phyloP scores from a whole-genome alignment of 1,284 basidiomycete species.

The Irpex lacteus region DNA sequence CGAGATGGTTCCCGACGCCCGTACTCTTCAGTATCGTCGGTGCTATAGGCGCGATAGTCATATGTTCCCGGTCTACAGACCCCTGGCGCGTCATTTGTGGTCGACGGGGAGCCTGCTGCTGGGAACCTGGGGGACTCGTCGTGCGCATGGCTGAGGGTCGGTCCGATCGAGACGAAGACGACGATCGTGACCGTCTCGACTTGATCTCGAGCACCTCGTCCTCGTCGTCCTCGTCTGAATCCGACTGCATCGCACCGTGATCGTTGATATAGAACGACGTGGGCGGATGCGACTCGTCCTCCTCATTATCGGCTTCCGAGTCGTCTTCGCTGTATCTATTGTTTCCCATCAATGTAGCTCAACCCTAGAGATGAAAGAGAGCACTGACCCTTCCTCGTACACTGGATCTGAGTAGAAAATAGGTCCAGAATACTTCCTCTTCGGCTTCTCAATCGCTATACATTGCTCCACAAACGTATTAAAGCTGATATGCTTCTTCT shows the following conservation, averaged over 20 bases:
- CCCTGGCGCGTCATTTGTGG: slow-evolving; percentile 33
- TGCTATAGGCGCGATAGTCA: slow-evolving; percentile 93
- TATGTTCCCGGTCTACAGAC: slow-evolving; percentile 52
- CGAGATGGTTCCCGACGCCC: slow-evolving; percentile 43
- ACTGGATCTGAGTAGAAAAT: slow-evolving; percentile 31
- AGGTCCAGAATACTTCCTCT: slow-evolving; percentile 26
- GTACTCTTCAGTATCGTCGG: slow-evolving; percentile 91
- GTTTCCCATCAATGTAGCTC: slow-evolving; percentile 11
- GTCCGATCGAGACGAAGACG: slow-evolving; percentile 30
- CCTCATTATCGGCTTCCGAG: slow-evolving; percentile 45
- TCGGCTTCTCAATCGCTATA: slow-evolving; percentile 86
- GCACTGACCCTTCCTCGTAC: slow-evolving; percentile 63
- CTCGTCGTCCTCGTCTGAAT: slow-evolving; percentile 52
- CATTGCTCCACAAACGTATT: slow-evolving; percentile 98
- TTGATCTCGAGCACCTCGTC: slow-evolving; percentile 66
- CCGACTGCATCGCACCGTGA: slow-evolving; percentile 32
- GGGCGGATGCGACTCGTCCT: slow-evolving; percentile 28
- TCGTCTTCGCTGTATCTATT: slow-evolving; percentile 60
- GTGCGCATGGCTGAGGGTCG: slow-evolving; percentile 16
- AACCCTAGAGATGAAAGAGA: slow-evolving; percentile 4
- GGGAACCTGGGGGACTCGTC: slow-evolving; percentile 15
- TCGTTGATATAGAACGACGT: slow-evolving; percentile 30
- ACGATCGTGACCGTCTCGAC: slow-evolving; percentile 35
- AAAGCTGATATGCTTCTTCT: slow-evolving; percentile 91
- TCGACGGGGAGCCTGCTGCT: slow-evolving; percentile 19